Evolutionary conservation across 228 moss, liverwort and hornwort species (phyloP), one percentile per base, ranked within the genome.

Genomic region (Sphagnum magellanicum): DNA sequence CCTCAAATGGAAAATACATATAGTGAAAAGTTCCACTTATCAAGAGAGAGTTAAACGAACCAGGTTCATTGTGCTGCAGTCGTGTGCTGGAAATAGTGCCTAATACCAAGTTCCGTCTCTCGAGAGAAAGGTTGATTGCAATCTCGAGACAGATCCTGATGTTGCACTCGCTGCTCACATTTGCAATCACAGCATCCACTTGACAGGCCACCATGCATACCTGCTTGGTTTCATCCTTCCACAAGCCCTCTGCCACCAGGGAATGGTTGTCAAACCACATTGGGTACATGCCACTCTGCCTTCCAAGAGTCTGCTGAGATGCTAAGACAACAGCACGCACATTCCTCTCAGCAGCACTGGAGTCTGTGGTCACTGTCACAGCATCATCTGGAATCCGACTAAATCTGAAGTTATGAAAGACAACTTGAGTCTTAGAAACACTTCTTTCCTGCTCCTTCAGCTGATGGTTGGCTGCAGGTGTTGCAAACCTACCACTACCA

Each of bases 21-120:
- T n/a, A 5, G 16, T 49, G 58, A 8, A 60, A 48, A 13, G 69
- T 48, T 15, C 46, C 7, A 6, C 50, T 58, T 55, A 69, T 48
- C 5, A 59, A 69, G 48, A 69, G 59, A 10, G 69, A 50, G 58
- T 69, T 49, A 32, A 69, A 69, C 48, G 5, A 16, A 10, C 58
- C 10, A 32, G 69, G 17, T 47, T 32, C 16, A 4, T 58, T 69
- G 47, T 49, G 10, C n/a, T 32, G 32, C 32, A 49, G 46, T 8
- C 55, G 52, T 17, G 69, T 69, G 69, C 57, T 69, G 48, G 69
- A 69, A 59, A 69, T 69, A 11, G 32, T 69, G 16, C 69, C 69
- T 60, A 53, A 55, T 17, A 69, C 6, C 8, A 59, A 49, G 6
- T 11, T 50, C 46, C 69, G 52, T 50, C 60, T 58, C 55, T 47